Base-by-base conservation (phyloP, 768 basidiomycete species). In the Hygrocybe coccinea region DNA sequence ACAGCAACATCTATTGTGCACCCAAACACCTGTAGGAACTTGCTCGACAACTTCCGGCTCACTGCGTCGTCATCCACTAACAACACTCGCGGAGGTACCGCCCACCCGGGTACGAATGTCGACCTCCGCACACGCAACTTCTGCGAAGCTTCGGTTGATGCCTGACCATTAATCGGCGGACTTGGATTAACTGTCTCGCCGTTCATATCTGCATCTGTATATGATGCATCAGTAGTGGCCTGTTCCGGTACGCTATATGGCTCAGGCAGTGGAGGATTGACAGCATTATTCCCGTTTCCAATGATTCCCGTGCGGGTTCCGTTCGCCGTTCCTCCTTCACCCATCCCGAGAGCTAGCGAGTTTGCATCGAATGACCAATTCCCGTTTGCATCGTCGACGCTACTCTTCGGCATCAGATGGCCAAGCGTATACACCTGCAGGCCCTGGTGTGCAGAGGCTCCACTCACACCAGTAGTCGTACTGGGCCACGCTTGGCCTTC, bases 21-120 rank as follows among this genome's bases (percentile, higher is more conserved):
- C 37, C 95, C 95, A 70, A 95, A 94, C 43, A 97, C 89, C 73
- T 95, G 88, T 67, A 98, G 70, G 68, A 97, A 95, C 74, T 95
- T 97, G 76, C 84, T 89, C 59, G 88, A 87, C 55, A 98, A 71
- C 66, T 86, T 87, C 55, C 95, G 73, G 67, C 87, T 93, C 24
- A 98, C 93, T 4, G 86, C 86, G 64, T 98, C 95, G 69, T 98
- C 95, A 69, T 98, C 95, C 9, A 98, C 95, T 7, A 98, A 79
- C 50, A 97, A 69, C 54, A 98, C 94, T 0, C 89, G 76, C 4
- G 95, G 95, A 0, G 92, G 88, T 0, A 93, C 89, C 0, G 90
- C 87, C 92, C 92, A 95, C 1, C 87, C 89, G 0, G 91, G 91
- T 0, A 92, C 89, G 62, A 87, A 91, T 53, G 89, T 86, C 57